Evolutionary conservation across 345 rosid species (phyloP), one percentile per base, ranked within the genome.

Genomic region (Draba incana): DNA sequence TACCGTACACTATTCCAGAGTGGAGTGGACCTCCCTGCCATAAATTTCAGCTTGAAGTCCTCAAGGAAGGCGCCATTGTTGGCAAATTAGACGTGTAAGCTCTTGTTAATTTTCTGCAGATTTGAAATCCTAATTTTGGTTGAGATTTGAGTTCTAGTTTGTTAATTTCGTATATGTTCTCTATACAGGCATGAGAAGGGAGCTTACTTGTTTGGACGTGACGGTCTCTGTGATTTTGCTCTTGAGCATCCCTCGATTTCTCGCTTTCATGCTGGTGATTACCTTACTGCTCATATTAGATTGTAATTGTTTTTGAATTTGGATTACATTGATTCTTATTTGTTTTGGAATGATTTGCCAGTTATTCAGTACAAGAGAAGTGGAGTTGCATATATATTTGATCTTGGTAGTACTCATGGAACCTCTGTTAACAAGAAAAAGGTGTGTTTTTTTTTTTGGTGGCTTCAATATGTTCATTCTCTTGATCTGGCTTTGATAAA

Each of bases 141-240:
- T 35, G 39, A 35, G 10, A 35, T 35, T 35, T 33, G n/a, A n/a
- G n/a, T n/a, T n/a, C n/a, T n/a, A n/a, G n/a, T n/a, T n/a, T n/a
- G n/a, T n/a, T n/a, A n/a, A n/a, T n/a, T n/a, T n/a, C n/a, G n/a
- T n/a, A n/a, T n/a, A n/a, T n/a, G n/a, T n/a, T n/a, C 28, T 10
- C 55, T 64, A 20, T 79, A 56, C 67, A 94, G 99, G 57, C 58
- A 67, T 57, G 82, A 89, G 80, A 94, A 91, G 69, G 98, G 98
- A 56, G 99, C 98, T 44, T 94, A 87, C 78, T 75, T 94, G 98
- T 91, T 91, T 83, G 99, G 98, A 38, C 95, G 98, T 12, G 87
- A 83, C 9, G 86, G 82, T 71, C 81, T 89, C 47, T 94, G 98
- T 56, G 96, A 94, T 76, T 94, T 94, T 68, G 68, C 86, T 49